These are phyloP conservation scores for Blepharisma stoltei DNA, from an alignment of 73 alveolate species.

Conservation along the genomic window DNA sequence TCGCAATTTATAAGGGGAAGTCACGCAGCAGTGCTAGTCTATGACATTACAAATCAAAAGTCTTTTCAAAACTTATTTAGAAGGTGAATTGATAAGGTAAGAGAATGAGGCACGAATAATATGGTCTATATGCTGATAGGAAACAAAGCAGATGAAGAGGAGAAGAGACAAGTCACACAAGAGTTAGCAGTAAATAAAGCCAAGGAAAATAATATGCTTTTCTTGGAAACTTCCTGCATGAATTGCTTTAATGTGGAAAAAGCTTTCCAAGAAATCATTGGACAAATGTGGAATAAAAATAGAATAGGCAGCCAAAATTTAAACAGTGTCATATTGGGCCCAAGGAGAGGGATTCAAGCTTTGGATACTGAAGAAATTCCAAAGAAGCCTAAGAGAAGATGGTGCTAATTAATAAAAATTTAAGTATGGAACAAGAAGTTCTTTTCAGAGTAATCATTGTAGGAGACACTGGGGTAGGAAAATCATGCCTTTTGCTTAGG, in stretches of 20 bases:
- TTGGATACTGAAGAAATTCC: too few species aligned
- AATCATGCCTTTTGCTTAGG: conserved; percentile 58
- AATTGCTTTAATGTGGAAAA: conserved; percentile 23
- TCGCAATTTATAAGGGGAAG: conserved; percentile 61
- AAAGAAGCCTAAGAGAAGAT: too few species aligned
- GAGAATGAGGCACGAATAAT: conserved; percentile 43
- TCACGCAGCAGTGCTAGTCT: conserved; percentile 58
- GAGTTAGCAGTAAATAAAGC: conserved; percentile 6
- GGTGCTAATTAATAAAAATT: too few species aligned
- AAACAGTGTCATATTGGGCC: too few species aligned
- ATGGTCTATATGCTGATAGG: conserved; percentile 34
- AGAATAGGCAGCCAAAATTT: too few species aligned
- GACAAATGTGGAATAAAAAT: too few species aligned
- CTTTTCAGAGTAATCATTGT: conserved; percentile 4
- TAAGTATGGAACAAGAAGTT: conserved; percentile 1
- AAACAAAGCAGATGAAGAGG: conserved; percentile 29
- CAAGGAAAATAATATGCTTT: conserved; percentile 11
- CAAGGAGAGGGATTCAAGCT: too few species aligned
- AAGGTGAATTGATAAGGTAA: conserved; percentile 63
- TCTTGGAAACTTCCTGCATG: conserved; percentile 27
- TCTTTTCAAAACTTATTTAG: conserved; percentile 50
- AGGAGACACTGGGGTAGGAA: conserved; percentile 59
- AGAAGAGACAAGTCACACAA: conserved; percentile 18
- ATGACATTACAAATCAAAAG: conserved; percentile 62
- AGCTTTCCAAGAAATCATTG: conserved; percentile 17